These are phyloP conservation scores for Diplotaxis tenuifolia DNA, from an alignment of 345 rosid species.

Conservation along the genomic window DNA sequence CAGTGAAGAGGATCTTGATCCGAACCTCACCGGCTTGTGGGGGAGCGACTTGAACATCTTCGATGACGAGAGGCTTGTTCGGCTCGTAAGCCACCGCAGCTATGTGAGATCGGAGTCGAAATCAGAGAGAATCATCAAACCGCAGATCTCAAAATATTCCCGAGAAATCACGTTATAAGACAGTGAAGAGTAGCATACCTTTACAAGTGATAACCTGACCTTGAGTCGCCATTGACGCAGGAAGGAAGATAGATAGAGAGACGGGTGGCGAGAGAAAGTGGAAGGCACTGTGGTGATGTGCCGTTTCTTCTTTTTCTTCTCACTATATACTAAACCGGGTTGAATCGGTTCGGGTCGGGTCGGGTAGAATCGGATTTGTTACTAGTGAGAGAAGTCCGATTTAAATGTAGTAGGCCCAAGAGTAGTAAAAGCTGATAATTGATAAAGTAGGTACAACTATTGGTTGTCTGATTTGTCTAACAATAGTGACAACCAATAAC, in stretches of 20 bases:
- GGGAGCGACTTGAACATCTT: constrained; percentile 90
- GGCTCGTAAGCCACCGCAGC: constrained; percentile 99
- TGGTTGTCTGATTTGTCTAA: constrained; percentile 7
- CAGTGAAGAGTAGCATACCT: too few species aligned
- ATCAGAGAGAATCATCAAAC: neutral
- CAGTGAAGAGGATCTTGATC: constrained; percentile 77
- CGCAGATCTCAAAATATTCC: too few species aligned
- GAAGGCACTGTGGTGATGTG: neutral
- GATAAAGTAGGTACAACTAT: too few species aligned
- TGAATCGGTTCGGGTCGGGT: constrained; percentile 9
- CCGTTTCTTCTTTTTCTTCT: constrained; percentile 19
- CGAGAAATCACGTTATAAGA: too few species aligned
- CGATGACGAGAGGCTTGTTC: constrained; percentile 78
- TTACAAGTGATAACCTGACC: constrained; percentile 92
- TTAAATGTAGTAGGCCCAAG: constrained; percentile 14
- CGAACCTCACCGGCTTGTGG: constrained; percentile 99
- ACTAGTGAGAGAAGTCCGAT: constrained; percentile 18
- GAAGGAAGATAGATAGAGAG: constrained; percentile 1
- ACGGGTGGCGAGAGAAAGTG: constrained; percentile 2
- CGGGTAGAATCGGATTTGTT: neutral
- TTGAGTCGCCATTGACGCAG: constrained; percentile 60
- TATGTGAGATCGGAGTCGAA: constrained; percentile 17
- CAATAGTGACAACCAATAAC: neutral
- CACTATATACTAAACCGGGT: neutral
- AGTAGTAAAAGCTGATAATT: too few species aligned